A percentile compares a stretch with the other conserved stretches of the same genome.
Conservation (phyloP, 768 basidiomycete genomes). For the Termitomyces sp. region DNA sequence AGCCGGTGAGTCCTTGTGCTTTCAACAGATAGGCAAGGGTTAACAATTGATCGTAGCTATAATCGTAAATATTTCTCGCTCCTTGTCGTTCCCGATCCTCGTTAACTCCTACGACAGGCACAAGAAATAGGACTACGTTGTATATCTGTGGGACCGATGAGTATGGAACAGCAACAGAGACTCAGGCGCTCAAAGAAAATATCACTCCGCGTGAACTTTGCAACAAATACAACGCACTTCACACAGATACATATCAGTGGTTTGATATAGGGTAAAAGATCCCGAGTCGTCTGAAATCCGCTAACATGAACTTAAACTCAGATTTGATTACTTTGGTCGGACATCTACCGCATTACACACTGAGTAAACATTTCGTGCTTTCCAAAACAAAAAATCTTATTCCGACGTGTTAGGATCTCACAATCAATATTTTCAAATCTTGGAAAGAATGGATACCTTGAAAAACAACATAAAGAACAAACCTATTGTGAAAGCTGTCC, state of each 20-base stretch:
- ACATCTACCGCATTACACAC: conserved; percentile 90
- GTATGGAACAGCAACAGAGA: conserved; percentile 99
- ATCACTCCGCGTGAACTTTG: conserved; percentile 78
- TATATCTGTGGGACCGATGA: conserved; percentile 99
- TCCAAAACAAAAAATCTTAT: neutral
- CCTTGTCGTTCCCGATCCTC: neutral
- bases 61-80: conserved; percentile 38
- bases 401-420: conserved; percentile 59
- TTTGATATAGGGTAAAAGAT: conserved; percentile 85
- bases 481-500: conserved; percentile 92
- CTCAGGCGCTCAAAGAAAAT: conserved; percentile 88
- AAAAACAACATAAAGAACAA: conserved; percentile 86
- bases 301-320: conserved; percentile 24
- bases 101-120: conserved; percentile 34
- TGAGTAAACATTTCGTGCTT: conserved; percentile 50
- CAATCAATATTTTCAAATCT: conserved; percentile 89
- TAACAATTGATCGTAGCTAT: conserved; percentile 40
- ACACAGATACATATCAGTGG: conserved; percentile 95
- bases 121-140: conserved; percentile 83
- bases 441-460: conserved; percentile 70
- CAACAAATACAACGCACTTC: conserved; percentile 87
- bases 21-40: neutral
- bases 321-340: conserved; percentile 95
- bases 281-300: neutral
- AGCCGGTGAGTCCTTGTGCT: conserved; percentile 66